These are phyloP conservation scores for Fusarium setosum DNA, from an alignment of 2,329 filamentous ascomycete species.

Conservation along the genomic window DNA sequence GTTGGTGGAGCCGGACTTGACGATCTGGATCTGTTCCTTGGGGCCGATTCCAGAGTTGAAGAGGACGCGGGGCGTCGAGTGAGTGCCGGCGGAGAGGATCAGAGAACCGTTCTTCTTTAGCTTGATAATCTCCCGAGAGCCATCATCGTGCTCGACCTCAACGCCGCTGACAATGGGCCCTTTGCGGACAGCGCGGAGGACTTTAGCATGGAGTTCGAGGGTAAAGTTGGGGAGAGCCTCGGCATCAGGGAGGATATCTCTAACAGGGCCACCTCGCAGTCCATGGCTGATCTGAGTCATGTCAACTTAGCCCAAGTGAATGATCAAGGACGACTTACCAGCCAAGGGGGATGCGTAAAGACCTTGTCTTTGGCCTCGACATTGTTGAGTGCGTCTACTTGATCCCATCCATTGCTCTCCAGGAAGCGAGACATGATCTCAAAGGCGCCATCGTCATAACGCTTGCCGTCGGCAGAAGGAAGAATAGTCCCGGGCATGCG, in stretches of 20 bases:
- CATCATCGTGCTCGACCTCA: slow-evolving; percentile 67
- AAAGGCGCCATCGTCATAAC: slow-evolving; percentile 75
- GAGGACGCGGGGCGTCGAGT: slow-evolving; percentile 75
- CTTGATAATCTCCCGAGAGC: slow-evolving; percentile 67
- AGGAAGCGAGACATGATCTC: slow-evolving; percentile 70
- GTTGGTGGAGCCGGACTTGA: slow-evolving; percentile 57
- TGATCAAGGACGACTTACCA: slow-evolving; percentile 15
- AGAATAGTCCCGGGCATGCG: slow-evolving; percentile 58
- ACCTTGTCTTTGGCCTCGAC: slow-evolving; percentile 73
- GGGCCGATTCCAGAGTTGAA: slow-evolving; percentile 71
- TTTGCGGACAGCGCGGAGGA: slow-evolving; percentile 72
- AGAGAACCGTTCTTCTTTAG: slow-evolving; percentile 71
- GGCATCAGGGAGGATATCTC: slow-evolving; percentile 74
- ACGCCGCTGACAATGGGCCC: slow-evolving; percentile 72
- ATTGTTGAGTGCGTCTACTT: slow-evolving; percentile 68
- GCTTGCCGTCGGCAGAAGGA: slow-evolving; percentile 73
- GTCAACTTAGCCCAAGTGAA: background rate
- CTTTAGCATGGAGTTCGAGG: slow-evolving; percentile 72
- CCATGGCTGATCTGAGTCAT: slow-evolving; percentile 67
- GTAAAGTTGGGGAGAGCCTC: slow-evolving; percentile 71
- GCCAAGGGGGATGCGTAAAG: slow-evolving; percentile 74
- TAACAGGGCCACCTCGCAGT: slow-evolving; percentile 75
- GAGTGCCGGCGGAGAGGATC: slow-evolving; percentile 73
- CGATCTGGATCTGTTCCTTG: slow-evolving; percentile 65
- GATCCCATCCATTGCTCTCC: slow-evolving; percentile 68